These are phyloP conservation scores for Discostella pseudostelligera DNA, from an alignment of 108 stramenopile genomes.

Conservation along the genomic window DNA sequence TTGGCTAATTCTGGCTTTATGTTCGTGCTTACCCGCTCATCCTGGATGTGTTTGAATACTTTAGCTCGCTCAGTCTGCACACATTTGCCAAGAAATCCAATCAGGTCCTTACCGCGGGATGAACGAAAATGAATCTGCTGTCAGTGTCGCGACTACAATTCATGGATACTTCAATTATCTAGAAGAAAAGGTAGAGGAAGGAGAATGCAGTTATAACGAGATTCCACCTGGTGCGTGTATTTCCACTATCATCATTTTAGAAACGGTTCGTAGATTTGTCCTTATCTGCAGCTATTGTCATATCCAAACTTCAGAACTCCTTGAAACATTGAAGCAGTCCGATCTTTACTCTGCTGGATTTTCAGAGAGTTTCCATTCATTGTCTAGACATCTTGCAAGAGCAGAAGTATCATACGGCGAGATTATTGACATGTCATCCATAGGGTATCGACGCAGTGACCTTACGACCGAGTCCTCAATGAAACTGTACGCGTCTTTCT, in stretches of 20 bases:
- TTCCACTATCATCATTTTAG: too few relatives aligned
- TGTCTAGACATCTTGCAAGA: constrained; percentile 44
- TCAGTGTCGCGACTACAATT: constrained; percentile 75
- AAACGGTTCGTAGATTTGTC: too few relatives aligned
- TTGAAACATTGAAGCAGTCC: constrained; percentile 56
- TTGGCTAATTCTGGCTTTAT: background rate
- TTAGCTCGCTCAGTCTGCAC: constrained; percentile 77
- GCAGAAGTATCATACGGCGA: constrained; percentile 73
- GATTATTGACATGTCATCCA: constrained; percentile 50
- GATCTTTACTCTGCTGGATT: constrained; percentile 74
- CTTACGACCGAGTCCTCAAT: constrained; percentile 66
- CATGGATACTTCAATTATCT: constrained; percentile 76
- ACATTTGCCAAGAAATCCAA: constrained; percentile 59
- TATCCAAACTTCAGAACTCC: constrained; percentile 42
- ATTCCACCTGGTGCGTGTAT: constrained; percentile 34
- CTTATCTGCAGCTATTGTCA: too few relatives aligned
- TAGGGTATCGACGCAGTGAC: constrained; percentile 69
- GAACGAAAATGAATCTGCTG: constrained; percentile 68
- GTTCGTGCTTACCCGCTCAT: background rate
- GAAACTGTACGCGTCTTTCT: constrained; percentile 74
- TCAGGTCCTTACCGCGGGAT: constrained; percentile 76
- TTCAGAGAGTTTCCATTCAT: constrained; percentile 48
- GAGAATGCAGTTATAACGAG: constrained; percentile 45
- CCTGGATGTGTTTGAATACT: background rate
- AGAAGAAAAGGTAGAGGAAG: constrained; percentile 53